Evolutionary conservation across 345 rosid genomes (phyloP), one percentile per base, ranked within the genome.

Genomic region (Citrus medica): DNA sequence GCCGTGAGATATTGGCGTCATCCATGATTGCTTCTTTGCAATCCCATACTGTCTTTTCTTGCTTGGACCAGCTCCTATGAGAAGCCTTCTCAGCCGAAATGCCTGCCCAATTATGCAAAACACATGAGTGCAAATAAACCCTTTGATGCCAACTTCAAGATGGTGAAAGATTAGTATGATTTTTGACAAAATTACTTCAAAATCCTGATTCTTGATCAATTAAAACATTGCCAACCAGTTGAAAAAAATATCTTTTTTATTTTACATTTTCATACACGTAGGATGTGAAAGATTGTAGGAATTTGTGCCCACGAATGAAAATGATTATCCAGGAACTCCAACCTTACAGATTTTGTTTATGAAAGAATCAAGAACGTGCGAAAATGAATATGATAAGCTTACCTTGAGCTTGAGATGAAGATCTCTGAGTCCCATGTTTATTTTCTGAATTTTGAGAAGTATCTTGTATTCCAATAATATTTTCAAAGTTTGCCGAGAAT

Each of bases 1-100:
- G 28, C 98, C 98, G 76, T 93, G 92, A 24, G 94, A 86, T 76
- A 86, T 71, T 53, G 90, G 90, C 73, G 73, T 75, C 89, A 89
- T 84, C 97, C 97, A 90, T 67, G 87, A 83, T 33, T 90, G 86
- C 82, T 84, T 91, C 84, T 75, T 88, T 28, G 32, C n/a, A 40
- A 25, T 64, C 48, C 59, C 71, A 38, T n/a, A 0, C 68, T 69
- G n/a, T 77, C 73, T 77, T 76, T 79, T 90, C 82, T 77, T 84
- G 28, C 80, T 84, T 40, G 72, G 72, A 60, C 76, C 84, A 77
- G 83, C 75, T 30, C 81, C 79, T 6, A 32, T 32, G 6, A 81
- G 82, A 70, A 90, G 82, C 22, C 88, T 60, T 71, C 79, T 82
- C 76, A 89, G 80, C 81, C 84, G 79, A 75, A 87, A 79, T 21